phyloP scores from a whole-genome alignment of 345 rosid species.

The Arabidopsis arenosa region DNA sequence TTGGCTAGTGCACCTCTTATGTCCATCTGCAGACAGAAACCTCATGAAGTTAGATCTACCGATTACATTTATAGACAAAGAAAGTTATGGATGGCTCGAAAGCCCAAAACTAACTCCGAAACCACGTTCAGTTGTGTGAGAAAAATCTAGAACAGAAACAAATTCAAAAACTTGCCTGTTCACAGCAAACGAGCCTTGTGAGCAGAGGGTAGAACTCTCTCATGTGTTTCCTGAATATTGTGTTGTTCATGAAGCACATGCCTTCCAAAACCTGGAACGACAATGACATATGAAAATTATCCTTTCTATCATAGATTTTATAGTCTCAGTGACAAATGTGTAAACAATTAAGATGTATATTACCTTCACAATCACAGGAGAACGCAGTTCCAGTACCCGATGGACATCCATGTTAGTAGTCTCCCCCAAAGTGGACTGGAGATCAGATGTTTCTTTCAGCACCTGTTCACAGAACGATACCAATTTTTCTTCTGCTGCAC shows the following conservation, averaged over 20 bases:
- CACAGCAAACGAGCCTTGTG: constrained; percentile 88
- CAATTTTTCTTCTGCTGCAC: constrained; percentile 82
- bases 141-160: neutral
- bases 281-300: constrained; percentile 24
- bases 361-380: constrained; percentile 95
- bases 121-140: neutral
- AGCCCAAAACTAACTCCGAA: neutral
- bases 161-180: constrained; percentile 64
- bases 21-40: constrained; percentile 66
- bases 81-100: neutral
- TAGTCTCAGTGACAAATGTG: neutral
- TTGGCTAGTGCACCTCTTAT: constrained; percentile 89
- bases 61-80: neutral
- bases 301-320: neutral
- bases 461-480: constrained; percentile 90
- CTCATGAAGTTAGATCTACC: neutral
- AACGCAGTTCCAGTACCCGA: constrained; percentile 84
- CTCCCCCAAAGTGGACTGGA: constrained; percentile 77
- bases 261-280: constrained; percentile 82
- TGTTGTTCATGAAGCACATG: constrained; percentile 89
- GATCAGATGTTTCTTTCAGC: constrained; percentile 83
- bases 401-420: constrained; percentile 84
- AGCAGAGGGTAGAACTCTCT: constrained; percentile 93
- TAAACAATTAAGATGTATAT: constrained; percentile 35
- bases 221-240: constrained; percentile 82